Evolutionary conservation across 1,284 basidiomycete genomes (phyloP).

Genomic region (Pterulicium gracile): DNA sequence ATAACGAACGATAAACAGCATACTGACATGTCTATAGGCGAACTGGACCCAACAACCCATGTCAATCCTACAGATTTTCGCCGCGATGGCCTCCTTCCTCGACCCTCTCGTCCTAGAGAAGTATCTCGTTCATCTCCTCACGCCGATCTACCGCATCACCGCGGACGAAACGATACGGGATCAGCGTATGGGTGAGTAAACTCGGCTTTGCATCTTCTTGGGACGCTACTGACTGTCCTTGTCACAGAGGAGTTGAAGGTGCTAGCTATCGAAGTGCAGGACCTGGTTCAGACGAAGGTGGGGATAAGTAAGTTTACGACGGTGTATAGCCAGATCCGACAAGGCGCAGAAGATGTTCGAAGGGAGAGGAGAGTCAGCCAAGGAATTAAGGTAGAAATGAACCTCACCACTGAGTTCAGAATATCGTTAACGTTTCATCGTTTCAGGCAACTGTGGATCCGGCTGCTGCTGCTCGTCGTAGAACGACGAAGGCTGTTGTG

Average conservation of each 20-base stretch:
- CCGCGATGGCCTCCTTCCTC: constrained; percentile 77
- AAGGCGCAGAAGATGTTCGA: constrained; percentile 57
- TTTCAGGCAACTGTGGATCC: constrained; percentile 64
- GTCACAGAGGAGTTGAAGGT: constrained; percentile 72
- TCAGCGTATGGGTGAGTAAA: constrained; percentile 68
- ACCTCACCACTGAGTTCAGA: not conserved
- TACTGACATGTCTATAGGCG: constrained; percentile 14
- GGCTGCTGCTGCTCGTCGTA: constrained; percentile 68
- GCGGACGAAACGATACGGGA: constrained; percentile 81
- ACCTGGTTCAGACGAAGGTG: constrained; percentile 79
- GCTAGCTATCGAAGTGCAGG: constrained; percentile 78
- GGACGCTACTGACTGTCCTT: not conserved
- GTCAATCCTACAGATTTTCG: constrained; percentile 87
- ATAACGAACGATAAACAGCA: too few relatives aligned
- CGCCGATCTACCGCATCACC: constrained; percentile 77
- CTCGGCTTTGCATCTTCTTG: constrained; percentile 1
- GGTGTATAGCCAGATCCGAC: constrained; percentile 74
- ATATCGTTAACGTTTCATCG: constrained; percentile 11
- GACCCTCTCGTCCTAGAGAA: constrained; percentile 41
- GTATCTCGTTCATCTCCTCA: constrained; percentile 79
- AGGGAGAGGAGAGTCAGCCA: constrained; percentile 64
- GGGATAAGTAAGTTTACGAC: constrained; percentile 75
- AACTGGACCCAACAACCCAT: constrained; percentile 75
- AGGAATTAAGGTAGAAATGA: constrained; percentile 11
- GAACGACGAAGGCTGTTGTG: constrained; percentile 49